Conservation (phyloP, 2,329 filamentous ascomycete genomes). For the Hypoxylon sp. region DNA sequence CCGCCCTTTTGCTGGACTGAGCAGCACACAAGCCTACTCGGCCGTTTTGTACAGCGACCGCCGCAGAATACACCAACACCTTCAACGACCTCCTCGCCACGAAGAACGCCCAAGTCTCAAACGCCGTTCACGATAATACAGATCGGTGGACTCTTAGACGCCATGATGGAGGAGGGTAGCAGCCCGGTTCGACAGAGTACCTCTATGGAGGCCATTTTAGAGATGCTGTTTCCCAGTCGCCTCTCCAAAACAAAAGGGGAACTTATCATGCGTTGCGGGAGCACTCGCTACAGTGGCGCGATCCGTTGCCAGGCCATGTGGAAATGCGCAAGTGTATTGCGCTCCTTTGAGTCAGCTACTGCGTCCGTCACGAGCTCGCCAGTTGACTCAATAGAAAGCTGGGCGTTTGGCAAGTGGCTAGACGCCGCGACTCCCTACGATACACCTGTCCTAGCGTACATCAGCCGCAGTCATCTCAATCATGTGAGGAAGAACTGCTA, state of each 20-base stretch:
- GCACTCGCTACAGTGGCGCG: constrained; percentile 57
- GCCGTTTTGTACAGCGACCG: constrained; percentile 58
- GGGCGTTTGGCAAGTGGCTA: constrained; percentile 24
- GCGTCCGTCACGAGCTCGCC: constrained; percentile 53
- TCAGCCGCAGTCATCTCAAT: constrained; percentile 61
- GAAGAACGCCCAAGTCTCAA: constrained; percentile 47
- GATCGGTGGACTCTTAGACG: constrained; percentile 59
- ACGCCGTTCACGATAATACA: constrained; percentile 58
- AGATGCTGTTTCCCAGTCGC: constrained; percentile 56
- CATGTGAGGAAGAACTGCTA: constrained; percentile 61
- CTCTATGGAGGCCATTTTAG: constrained; percentile 59
- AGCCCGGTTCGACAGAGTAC: constrained; percentile 53
- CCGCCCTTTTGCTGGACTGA: constrained; percentile 69
- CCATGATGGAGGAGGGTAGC: constrained; percentile 54
- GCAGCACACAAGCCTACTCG: constrained; percentile 61
- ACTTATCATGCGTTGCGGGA: constrained; percentile 64
- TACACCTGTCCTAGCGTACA: constrained; percentile 58
- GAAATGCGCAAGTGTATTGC: constrained; percentile 52
- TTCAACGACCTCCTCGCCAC: constrained; percentile 51
- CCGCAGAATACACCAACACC: constrained; percentile 58
- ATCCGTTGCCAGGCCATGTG: constrained; percentile 65
- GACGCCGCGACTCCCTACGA: constrained; percentile 36
- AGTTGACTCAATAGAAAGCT: constrained; percentile 41
- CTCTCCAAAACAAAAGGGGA: constrained; percentile 52
- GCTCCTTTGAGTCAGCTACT: constrained; percentile 53